phyloP scores from a whole-genome alignment of 768 basidiomycete species.

The Multifurca ochricompacta region DNA sequence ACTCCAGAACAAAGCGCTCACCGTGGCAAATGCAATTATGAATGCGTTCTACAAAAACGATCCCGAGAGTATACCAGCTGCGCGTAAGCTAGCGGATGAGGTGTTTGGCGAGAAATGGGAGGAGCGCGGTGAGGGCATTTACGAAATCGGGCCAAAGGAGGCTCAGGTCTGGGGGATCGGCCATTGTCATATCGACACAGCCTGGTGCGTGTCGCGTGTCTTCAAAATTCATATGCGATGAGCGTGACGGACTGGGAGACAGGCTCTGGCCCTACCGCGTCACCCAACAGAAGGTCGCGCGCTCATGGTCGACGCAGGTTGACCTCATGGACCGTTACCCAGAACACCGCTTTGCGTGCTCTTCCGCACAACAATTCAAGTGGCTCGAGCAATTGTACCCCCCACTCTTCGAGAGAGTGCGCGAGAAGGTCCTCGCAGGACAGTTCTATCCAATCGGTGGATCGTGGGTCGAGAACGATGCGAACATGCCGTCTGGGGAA shows the following conservation, averaged over 20 bases:
- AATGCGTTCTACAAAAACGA: conserved; percentile 72
- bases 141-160: conserved; percentile 52
- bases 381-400: conserved; percentile 94
- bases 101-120: conserved; percentile 87
- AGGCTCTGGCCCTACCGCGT: conserved; percentile 91
- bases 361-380: conserved; percentile 87
- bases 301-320: conserved; percentile 96
- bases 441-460: conserved; percentile 88
- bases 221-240: background rate
- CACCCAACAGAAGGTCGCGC: conserved; percentile 95
- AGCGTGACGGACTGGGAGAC: background rate
- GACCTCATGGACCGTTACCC: conserved; percentile 97
- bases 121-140: conserved; percentile 59
- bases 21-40: conserved; percentile 81
- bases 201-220: conserved; percentile 41
- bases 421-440: conserved; percentile 64
- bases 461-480: conserved; percentile 88
- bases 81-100: conserved; percentile 67
- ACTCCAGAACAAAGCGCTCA: conserved; percentile 73
- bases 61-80: conserved; percentile 41
- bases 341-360: conserved; percentile 88
- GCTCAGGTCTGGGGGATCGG: conserved; percentile 79
- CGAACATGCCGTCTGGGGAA: conserved; percentile 95
- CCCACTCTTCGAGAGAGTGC: conserved; percentile 71
- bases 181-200: conserved; percentile 77